Evolutionary conservation across 2,329 filamentous ascomycete genomes (phyloP).

Genomic region (Fusarium avenaceum): DNA sequence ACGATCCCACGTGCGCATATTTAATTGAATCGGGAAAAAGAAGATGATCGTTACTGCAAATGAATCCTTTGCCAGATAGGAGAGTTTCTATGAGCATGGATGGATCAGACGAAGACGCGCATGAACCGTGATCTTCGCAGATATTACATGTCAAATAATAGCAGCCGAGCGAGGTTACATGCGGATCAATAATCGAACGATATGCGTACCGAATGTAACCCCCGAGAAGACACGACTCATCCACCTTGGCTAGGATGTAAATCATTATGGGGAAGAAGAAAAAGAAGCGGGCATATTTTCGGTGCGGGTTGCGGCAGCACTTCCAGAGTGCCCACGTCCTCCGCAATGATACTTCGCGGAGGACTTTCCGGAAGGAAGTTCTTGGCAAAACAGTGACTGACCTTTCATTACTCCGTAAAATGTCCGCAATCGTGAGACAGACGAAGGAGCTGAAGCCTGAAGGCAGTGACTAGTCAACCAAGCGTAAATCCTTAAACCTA

Average conservation of each 20-base stretch:
- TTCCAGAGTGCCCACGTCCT: neutral
- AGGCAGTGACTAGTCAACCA: neutral
- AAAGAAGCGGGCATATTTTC: neutral
- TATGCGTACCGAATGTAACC: neutral
- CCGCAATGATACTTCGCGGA: neutral
- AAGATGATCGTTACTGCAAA: slow-evolving; percentile 8
- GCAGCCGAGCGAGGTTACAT: no score
- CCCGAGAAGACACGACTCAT: neutral
- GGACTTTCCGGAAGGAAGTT: neutral
- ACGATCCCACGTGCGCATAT: neutral
- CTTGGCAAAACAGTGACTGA: neutral
- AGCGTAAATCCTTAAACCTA: no score
- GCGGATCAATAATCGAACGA: no score
- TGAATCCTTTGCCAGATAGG: neutral
- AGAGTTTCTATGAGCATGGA: neutral
- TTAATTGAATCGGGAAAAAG: neutral
- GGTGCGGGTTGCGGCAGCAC: neutral
- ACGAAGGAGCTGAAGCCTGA: neutral
- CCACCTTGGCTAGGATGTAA: neutral
- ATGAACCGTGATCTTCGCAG: neutral
- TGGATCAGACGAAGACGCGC: neutral
- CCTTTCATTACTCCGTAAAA: neutral
- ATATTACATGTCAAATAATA: slow-evolving; percentile 3
- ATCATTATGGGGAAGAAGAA: neutral
- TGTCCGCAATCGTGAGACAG: neutral